Evolutionary conservation across 2,329 filamentous ascomycete species (phyloP).

Genomic region (Amauroascus verrucosus): DNA sequence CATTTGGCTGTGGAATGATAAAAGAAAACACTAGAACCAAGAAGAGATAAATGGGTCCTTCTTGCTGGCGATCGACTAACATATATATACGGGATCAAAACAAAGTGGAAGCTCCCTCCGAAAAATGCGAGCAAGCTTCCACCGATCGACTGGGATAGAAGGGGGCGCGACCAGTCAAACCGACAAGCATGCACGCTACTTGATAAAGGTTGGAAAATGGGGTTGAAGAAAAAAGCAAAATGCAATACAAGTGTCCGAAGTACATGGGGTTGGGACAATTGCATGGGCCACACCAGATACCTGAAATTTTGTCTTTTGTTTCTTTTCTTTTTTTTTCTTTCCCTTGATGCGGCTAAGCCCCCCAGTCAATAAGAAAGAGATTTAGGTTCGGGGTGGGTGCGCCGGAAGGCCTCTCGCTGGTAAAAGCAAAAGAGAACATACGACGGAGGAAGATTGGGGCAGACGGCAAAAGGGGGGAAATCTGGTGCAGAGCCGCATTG

Average conservation of each 20-base stretch:
- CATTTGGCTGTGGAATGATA: neutral
- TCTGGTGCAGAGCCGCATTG: neutral
- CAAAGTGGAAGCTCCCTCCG: neutral
- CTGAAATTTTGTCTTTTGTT: too few species aligned
- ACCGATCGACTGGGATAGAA: conserved; percentile 6
- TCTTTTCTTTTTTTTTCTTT: too few species aligned
- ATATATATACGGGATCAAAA: neutral
- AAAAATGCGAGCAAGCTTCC: conserved; percentile 3
- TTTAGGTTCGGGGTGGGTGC: neutral
- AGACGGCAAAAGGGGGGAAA: neutral
- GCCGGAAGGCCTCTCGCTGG: neutral
- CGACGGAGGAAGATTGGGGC: neutral
- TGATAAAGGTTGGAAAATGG: neutral
- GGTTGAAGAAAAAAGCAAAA: conserved; percentile 1
- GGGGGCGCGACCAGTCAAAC: conserved; percentile 6
- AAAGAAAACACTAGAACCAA: neutral
- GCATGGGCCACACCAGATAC: neutral
- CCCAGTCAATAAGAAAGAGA: neutral
- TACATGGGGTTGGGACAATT: neutral
- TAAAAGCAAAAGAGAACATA: neutral
- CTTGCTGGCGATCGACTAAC: neutral
- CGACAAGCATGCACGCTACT: neutral
- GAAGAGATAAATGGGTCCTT: neutral
- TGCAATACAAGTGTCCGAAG: neutral
- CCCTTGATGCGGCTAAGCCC: conserved; percentile 1